Percentiles rank a stretch among this genome's conserved stretches.
Conservation (phyloP, 2,329 filamentous ascomycete genomes). For the Zasmidium angulare region DNA sequence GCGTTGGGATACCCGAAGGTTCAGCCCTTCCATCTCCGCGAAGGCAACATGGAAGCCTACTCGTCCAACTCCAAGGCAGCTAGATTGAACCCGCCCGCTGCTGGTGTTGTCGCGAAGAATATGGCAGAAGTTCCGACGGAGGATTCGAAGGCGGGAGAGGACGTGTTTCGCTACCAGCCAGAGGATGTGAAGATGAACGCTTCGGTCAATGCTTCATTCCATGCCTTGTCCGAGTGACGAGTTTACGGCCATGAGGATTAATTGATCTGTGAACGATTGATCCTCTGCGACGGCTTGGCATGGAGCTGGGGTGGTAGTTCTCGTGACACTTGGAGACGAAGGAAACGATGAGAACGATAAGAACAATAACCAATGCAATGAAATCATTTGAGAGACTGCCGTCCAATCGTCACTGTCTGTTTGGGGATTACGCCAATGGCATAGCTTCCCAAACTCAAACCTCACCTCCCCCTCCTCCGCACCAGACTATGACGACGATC, state of each 20-base stretch:
- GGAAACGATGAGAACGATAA: too few relatives aligned
- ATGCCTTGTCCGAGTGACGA: not conserved
- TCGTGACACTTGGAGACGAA: too few relatives aligned
- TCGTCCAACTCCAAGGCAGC: constrained; percentile 5
- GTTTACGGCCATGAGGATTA: too few relatives aligned
- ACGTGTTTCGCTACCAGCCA: constrained; percentile 9
- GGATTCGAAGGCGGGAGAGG: constrained; percentile 5
- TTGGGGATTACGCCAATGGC: not conserved
- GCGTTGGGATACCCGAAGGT: constrained; percentile 11
- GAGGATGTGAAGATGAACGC: constrained; percentile 9
- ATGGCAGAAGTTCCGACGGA: constrained; percentile 5
- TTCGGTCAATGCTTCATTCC: constrained; percentile 4
- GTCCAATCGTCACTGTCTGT: not conserved
- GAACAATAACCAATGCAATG: not conserved
- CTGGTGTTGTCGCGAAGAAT: too few relatives aligned
- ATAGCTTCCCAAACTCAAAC: constrained; percentile 1
- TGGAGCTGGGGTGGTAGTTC: too few relatives aligned
- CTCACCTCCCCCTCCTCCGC: not conserved
- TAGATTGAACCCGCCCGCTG: too few relatives aligned
- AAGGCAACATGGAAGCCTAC: not conserved
- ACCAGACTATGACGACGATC: not conserved
- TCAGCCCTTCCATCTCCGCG: constrained; percentile 1
- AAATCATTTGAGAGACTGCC: not conserved
- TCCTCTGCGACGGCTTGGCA: too few relatives aligned
- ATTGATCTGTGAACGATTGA: too few relatives aligned